Evolutionary conservation across 768 basidiomycete species (phyloP), one percentile per base, ranked within the genome.

Genomic region (Leccinum incarnatum): DNA sequence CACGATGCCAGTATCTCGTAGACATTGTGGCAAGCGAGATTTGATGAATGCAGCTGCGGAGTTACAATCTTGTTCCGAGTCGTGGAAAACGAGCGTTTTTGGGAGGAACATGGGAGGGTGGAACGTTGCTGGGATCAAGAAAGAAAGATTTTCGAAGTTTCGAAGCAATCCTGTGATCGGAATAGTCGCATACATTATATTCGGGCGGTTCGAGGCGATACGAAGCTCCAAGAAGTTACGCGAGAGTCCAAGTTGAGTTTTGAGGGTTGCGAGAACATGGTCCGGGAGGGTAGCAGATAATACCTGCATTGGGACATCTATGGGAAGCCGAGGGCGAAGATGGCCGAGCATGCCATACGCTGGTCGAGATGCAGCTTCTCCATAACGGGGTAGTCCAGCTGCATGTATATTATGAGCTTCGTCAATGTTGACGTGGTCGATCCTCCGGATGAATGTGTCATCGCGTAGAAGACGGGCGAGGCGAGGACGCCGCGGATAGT

Each of bases 401-500:
- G 40, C 53, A 12, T 59, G n/a, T 4, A 62, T 59, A 7, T 56
- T 55, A 29, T 59, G 51, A 2, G 61, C 57, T 34, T 62, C 54
- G 23, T 62, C 54, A 5, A 59, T 10, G 14, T 62, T 37, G 4
- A 58, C 23, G 5, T 10, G 15, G 2, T 11, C 0, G 1, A 59
- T 53, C 19, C 45, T 59, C 12, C 36, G 10, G 0, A 34, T 4
- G 32, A 34, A 34, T 34, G 32, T 12, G 32, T 32, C 32, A 32
- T 12, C 32, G 32, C 32, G 32, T 32, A 32, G 32, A 32, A 32
- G 32, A 12, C 4, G 32, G 4, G 32, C 32, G 32, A 34, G 32
- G 12, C 32, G 32, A 34, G 32, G 32, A 34, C 12, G 32, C 32
- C 32, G 5, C 4, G 32, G 32, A 12, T 34, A 5, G 32, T 34